A percentile compares a stretch with the other conserved stretches of the same genome.
Evolutionary conservation across 768 basidiomycete genomes (phyloP).

Genomic region (Pulveroboletus sp.): DNA sequence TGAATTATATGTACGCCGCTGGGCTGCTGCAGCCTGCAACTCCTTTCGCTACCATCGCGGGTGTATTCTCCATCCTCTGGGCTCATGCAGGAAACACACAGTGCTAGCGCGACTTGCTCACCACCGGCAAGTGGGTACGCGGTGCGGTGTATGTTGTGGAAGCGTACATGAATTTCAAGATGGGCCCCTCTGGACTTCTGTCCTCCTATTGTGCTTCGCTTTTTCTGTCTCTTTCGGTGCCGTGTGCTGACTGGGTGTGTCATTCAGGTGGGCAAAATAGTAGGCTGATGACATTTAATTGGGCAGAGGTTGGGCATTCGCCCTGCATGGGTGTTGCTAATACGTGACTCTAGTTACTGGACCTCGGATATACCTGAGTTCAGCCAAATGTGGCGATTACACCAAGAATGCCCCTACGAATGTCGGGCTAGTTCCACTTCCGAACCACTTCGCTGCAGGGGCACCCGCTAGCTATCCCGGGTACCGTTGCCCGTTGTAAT

Average conservation of each 20-base stretch:
- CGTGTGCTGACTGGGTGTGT: background rate
- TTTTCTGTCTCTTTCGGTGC: background rate
- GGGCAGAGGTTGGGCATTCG: constrained; percentile 43
- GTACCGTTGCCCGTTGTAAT: too few relatives aligned
- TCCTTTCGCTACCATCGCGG: constrained; percentile 45
- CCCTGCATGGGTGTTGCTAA: background rate
- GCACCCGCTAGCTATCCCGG: too few relatives aligned
- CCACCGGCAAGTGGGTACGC: constrained; percentile 61
- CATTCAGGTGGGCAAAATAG: constrained; percentile 78
- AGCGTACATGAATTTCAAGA: constrained; percentile 89
- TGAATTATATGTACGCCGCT: constrained; percentile 67
- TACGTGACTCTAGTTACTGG: background rate
- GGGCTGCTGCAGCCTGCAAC: constrained; percentile 63
- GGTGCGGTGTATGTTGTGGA: constrained; percentile 75
- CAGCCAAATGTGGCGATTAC: background rate
- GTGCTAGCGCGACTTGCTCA: constrained; percentile 57
- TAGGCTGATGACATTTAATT: constrained; percentile 73
- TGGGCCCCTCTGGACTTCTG: constrained; percentile 24
- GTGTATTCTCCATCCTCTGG: constrained; percentile 64
- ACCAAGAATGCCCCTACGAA: too few relatives aligned
- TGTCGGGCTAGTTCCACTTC: too few relatives aligned
- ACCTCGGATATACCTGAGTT: constrained; percentile 9
- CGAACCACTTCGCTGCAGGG: too few relatives aligned
- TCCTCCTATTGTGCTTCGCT: background rate
- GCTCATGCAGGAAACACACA: constrained; percentile 49